Percentiles rank a stretch among this genome's conserved stretches.
phyloP scores from a whole-genome alignment of 805 yeast species.

The Sugiyamaella smithiae region DNA sequence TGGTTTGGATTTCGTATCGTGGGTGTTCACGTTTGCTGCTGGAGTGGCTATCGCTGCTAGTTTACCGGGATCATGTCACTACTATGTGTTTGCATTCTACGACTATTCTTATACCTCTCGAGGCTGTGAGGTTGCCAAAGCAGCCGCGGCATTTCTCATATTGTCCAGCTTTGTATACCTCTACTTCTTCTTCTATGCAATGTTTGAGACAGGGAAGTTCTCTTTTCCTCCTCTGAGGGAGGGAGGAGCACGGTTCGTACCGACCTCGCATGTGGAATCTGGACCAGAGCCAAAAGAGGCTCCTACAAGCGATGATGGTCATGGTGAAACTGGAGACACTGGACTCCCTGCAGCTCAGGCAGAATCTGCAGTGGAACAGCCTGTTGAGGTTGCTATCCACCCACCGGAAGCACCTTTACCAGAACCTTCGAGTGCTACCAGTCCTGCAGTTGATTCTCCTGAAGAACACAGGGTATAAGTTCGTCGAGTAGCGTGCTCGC shows the following conservation, averaged over 20 bases:
- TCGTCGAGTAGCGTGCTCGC: no score
- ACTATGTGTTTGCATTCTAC: not conserved
- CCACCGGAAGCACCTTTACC: no score
- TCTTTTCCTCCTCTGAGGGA: not conserved
- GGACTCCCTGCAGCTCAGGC: not conserved
- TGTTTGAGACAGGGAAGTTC: not conserved
- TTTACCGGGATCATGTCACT: not conserved
- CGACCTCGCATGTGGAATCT: not conserved
- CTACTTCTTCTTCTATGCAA: not conserved
- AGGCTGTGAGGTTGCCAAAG: not conserved
- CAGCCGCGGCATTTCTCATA: not conserved
- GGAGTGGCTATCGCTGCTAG: not conserved
- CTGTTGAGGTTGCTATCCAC: not conserved
- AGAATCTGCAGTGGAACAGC: not conserved
- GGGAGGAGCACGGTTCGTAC: not conserved
- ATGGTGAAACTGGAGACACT: not conserved
- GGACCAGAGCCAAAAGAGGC: not conserved
- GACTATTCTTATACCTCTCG: not conserved
- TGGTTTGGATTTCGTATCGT: not conserved
- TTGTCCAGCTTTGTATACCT: conserved; percentile 1
- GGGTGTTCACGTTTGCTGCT: conserved; percentile 2
- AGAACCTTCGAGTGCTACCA: no score
- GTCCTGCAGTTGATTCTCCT: no score
- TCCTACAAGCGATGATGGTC: not conserved
- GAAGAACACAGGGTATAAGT: no score